phyloP scores from a whole-genome alignment of 305 asterid species.

The Fraxinus paxiana region DNA sequence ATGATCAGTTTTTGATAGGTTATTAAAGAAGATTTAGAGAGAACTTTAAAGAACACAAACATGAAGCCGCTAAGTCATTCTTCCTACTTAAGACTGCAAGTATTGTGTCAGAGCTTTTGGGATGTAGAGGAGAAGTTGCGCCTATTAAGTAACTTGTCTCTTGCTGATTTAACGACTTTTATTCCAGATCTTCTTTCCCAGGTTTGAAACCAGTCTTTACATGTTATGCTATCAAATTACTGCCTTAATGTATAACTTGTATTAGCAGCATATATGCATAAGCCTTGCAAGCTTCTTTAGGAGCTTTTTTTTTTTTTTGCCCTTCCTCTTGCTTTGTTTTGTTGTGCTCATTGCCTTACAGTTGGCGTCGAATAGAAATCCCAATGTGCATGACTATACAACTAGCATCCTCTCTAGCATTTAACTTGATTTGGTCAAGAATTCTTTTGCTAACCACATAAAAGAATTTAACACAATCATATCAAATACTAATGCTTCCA shows the following conservation, averaged over 20 bases:
- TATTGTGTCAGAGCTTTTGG: slow-evolving; percentile 81
- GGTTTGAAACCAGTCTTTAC: slow-evolving; percentile 39
- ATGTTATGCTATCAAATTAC: not conserved
- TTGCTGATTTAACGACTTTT: slow-evolving; percentile 65
- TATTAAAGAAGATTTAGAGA: slow-evolving; percentile 81
- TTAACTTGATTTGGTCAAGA: not conserved
- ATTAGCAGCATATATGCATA: not conserved
- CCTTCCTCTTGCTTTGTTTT: not conserved
- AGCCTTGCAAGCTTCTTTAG: not conserved
- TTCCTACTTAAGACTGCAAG: slow-evolving; percentile 79
- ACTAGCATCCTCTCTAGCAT: not conserved
- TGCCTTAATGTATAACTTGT: not conserved
- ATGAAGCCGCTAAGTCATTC: slow-evolving; percentile 92
- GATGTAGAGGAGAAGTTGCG: slow-evolving; percentile 75
- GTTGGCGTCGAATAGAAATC: not conserved
- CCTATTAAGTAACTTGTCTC: slow-evolving; percentile 58
- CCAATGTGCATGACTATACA: not conserved
- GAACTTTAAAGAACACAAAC: slow-evolving; percentile 84
- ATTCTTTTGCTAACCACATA: not conserved
- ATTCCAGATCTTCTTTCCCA: slow-evolving; percentile 83
- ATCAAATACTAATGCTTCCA: not conserved
- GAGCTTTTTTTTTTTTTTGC: not conserved
- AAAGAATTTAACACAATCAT: not conserved
- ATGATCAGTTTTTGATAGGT: slow-evolving; percentile 53
- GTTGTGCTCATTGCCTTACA: not conserved